Conservation (phyloP, 306 rosid genomes). For the Cucumis cinereus region DNA sequence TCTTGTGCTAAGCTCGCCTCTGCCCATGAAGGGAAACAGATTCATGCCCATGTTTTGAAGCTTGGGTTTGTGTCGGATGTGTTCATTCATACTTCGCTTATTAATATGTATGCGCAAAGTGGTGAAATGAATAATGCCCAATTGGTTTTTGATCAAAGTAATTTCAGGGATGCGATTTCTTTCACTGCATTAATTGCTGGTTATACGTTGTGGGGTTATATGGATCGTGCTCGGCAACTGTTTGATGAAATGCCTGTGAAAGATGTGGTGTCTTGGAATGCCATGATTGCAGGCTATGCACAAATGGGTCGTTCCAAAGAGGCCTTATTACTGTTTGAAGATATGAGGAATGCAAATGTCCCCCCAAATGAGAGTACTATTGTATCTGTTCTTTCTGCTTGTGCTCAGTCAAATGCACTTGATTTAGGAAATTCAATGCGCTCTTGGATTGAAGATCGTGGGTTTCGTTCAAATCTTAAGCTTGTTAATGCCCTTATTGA, state of each 20-base stretch:
- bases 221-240: slow-evolving; percentile 45
- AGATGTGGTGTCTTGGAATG: slow-evolving; percentile 82
- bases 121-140: slow-evolving; percentile 43
- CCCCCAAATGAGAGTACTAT: slow-evolving; percentile 46
- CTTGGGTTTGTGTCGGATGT: slow-evolving; percentile 39
- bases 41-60: slow-evolving; percentile 51
- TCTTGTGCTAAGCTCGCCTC: slow-evolving; percentile 41
- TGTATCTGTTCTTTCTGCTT: slow-evolving; percentile 52
- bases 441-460: slow-evolving; percentile 43
- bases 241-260: slow-evolving; percentile 44
- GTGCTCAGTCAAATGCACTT: slow-evolving; percentile 42
- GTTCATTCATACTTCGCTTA: slow-evolving; percentile 47
- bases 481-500: slow-evolving; percentile 53
- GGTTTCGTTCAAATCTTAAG: slow-evolving; percentile 36
- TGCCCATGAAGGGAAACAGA: slow-evolving; percentile 42
- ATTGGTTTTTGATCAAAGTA: slow-evolving; percentile 50
- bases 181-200: slow-evolving; percentile 65
- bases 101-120: slow-evolving; percentile 41
- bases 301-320: slow-evolving; percentile 43
- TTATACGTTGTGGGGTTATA: slow-evolving; percentile 33
- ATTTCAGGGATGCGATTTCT: slow-evolving; percentile 43
- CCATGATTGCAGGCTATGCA: slow-evolving; percentile 68
- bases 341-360: slow-evolving; percentile 36
- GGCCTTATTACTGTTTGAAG: slow-evolving; percentile 38
- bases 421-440: slow-evolving; percentile 48